A percentile compares a stretch with the other conserved stretches of the same genome.
Evolutionary conservation across 768 basidiomycete species (phyloP).

Genomic region (Russula foetens): DNA sequence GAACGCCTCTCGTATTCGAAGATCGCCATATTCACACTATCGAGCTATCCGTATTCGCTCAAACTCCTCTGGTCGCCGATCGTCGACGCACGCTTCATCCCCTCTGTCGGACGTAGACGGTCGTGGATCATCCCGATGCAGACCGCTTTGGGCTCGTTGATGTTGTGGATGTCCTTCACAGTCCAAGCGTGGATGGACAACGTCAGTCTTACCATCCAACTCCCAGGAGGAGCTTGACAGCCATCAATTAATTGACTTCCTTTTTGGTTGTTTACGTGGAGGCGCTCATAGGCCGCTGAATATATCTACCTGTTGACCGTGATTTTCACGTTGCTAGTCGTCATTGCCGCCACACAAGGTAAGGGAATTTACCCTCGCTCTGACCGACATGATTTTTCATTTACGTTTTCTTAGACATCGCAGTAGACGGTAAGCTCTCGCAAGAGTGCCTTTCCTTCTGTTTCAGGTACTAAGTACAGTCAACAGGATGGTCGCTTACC

Average conservation of each 20-base stretch:
- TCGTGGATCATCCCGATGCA: slow-evolving; percentile 99
- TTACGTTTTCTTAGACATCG: slow-evolving; percentile 64
- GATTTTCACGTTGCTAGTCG: slow-evolving; percentile 85
- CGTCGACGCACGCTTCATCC: slow-evolving; percentile 82
- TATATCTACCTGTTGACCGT: slow-evolving; percentile 71
- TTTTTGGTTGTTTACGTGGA: too few relatives aligned
- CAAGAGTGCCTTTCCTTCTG: slow-evolving; percentile 27
- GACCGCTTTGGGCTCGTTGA: slow-evolving; percentile 72
- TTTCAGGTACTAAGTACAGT: slow-evolving; percentile 20
- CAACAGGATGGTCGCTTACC: slow-evolving; percentile 68
- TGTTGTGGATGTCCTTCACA: slow-evolving; percentile 69
- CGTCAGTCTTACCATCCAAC: slow-evolving; percentile 38
- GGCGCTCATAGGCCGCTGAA: slow-evolving; percentile 57
- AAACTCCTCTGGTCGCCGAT: slow-evolving; percentile 97
- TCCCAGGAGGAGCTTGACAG: too few relatives aligned
- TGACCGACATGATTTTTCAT: slow-evolving; percentile 14
- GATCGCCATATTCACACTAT: slow-evolving; percentile 86
- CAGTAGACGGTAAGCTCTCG: slow-evolving; percentile 75
- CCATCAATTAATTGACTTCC: too few relatives aligned
- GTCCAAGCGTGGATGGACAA: slow-evolving; percentile 70
- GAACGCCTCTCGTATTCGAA: slow-evolving; percentile 96
- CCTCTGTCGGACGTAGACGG: slow-evolving; percentile 82
- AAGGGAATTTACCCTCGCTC: slow-evolving; percentile 17
- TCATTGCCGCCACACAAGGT: slow-evolving; percentile 99
- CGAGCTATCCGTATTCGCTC: slow-evolving; percentile 91